A percentile compares a stretch with the other conserved stretches of the same genome.
phyloP scores from a whole-genome alignment of 2,329 filamentous ascomycete genomes.

The Talaromyces atroroseus region DNA sequence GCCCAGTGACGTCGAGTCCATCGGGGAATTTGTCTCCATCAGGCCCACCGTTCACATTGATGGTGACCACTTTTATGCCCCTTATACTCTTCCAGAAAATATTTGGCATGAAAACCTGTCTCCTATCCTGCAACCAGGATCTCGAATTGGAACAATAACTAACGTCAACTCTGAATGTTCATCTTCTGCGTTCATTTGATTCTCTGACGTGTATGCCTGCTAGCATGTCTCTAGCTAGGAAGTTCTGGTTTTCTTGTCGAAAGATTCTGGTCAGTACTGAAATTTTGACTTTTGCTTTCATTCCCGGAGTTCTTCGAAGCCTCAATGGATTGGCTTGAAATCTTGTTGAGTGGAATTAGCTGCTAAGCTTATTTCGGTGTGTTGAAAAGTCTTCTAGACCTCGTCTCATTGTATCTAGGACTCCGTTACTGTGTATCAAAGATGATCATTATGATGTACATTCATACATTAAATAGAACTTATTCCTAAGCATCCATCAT shows the following conservation, averaged over 20 bases:
- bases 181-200: constrained; percentile 6
- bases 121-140: background rate
- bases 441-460: background rate
- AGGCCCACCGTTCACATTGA: constrained; percentile 12
- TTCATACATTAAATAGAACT: background rate
- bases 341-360: background rate
- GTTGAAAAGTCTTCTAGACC: background rate
- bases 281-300: background rate
- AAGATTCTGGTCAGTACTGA: background rate
- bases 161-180: background rate
- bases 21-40: constrained; percentile 18
- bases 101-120: background rate
- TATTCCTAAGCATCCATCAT: background rate
- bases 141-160: background rate
- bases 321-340: background rate
- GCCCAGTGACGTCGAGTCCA: constrained; percentile 18
- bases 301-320: background rate
- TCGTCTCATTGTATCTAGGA: background rate
- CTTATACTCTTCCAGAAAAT: background rate
- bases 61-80: constrained; percentile 9
- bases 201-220: background rate
- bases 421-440: background rate
- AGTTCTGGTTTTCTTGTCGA: background rate
- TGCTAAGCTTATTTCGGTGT: background rate
- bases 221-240: background rate